Evolutionary conservation across 2,329 filamentous ascomycete genomes (phyloP), one percentile per base, ranked within the genome.

Genomic region (Diaporthe helianthi): DNA sequence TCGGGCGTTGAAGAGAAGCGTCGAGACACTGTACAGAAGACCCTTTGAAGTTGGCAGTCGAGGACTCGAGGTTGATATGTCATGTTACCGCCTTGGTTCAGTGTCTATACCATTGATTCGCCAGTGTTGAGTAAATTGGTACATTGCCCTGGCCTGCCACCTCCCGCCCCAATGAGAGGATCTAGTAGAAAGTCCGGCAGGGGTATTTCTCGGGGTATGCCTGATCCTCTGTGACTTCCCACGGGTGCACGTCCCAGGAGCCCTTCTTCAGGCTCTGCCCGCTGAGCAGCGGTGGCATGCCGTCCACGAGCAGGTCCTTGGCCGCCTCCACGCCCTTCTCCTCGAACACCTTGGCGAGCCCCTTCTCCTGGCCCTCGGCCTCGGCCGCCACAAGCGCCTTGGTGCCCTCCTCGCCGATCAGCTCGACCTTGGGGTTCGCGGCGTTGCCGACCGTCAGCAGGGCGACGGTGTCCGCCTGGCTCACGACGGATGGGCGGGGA

Each of bases 371-470:
- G 38, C 92, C 93, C 77, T 93, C 87, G 78, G 94, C 85, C 83
- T 91, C 89, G 33, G 92, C 90, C 33, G 88, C 88, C 47, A 96
- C 91, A 73, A 99, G 84, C 70, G 84, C 84, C 92, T 87, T 83
- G 77, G 79, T 80, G 76, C 88, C 82, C 9, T 76, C 78, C 84
- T 78, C 94, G 73, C 85, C 85, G 70, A 97, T 87, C 78, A 95
- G 87, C 76, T 97, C 93, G 72, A 93, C 90, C 83, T 93, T 95
- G 41, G 96, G 95, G 60, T 84, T 84, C 13, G 89, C 91, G 68
- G 91, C 91, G 82, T 91, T 97, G 74, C 96, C 96, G 53, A 98
- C 89, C 33, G 87, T 90, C 78, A 99, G 85, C 75, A 99, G 87
- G 51, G 91, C 92, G 29, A 96, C 96, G 64, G 93, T 90, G 80